These are phyloP conservation scores for Arabis alpina DNA, from an alignment of 345 rosid species.

Conservation along the genomic window DNA sequence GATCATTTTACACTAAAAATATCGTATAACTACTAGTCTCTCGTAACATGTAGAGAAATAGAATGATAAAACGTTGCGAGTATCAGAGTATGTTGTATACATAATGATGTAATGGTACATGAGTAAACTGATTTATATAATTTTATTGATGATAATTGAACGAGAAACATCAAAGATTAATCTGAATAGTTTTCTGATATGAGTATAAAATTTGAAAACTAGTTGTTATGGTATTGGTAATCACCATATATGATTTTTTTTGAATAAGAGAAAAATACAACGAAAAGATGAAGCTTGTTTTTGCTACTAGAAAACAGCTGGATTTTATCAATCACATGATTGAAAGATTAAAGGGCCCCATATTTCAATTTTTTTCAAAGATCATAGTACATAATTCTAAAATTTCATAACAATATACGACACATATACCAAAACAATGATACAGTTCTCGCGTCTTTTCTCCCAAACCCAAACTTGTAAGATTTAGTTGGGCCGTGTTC, in stretches of 20 bases:
- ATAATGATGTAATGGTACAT: no score
- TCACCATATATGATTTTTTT: background rate
- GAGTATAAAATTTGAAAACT: background rate
- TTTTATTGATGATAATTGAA: no score
- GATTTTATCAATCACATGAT: slow-evolving; percentile 29
- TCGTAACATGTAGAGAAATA: no score
- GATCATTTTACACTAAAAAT: no score
- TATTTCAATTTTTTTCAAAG: background rate
- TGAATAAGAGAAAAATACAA: background rate
- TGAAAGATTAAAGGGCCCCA: slow-evolving; percentile 6
- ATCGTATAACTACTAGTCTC: no score
- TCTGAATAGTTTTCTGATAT: background rate
- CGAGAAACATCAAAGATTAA: no score
- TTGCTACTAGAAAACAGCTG: slow-evolving; percentile 29
- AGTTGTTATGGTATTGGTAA: background rate
- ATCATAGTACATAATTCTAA: background rate
- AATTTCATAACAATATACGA: background rate
- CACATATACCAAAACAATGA: background rate
- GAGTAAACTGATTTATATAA: no score
- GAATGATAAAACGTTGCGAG: no score
- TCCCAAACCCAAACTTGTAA: slow-evolving; percentile 5
- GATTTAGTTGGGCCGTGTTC: background rate
- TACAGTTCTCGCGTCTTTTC: background rate
- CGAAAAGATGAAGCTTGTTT: slow-evolving; percentile 19
- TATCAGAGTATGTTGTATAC: no score